phyloP scores from a whole-genome alignment of 2,329 filamentous ascomycete genomes.

The Hypoxylon sp. region DNA sequence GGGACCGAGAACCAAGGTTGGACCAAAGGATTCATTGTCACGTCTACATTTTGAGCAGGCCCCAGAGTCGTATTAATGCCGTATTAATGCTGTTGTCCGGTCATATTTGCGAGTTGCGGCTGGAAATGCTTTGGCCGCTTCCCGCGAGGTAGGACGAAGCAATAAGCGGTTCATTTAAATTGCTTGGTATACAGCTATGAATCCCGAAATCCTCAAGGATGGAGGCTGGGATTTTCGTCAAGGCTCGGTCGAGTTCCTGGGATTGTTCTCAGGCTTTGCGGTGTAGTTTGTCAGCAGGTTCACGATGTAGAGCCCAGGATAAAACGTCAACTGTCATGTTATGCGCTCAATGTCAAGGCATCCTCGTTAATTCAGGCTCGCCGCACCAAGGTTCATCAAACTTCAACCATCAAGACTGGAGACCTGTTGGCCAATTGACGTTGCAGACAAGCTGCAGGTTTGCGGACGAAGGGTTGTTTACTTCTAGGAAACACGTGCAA shows the following conservation, averaged over 20 bases:
- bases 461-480: constrained; percentile 38
- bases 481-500: constrained; percentile 26
- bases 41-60: constrained; percentile 27
- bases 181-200: constrained; percentile 40
- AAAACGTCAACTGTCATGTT: constrained; percentile 42
- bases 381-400: constrained; percentile 19
- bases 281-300: constrained; percentile 14
- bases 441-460: constrained; percentile 18
- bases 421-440: constrained; percentile 1
- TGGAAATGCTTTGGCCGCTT: constrained; percentile 36
- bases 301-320: constrained; percentile 21
- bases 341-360: constrained; percentile 40
- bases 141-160: constrained; percentile 46
- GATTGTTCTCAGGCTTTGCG: constrained; percentile 9
- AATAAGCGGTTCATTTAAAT: constrained; percentile 48
- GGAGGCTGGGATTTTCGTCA: constrained; percentile 31
- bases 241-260: constrained; percentile 15
- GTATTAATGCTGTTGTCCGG: constrained; percentile 46
- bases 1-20: constrained; percentile 37
- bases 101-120: constrained; percentile 44
- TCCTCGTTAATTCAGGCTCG: constrained; percentile 17
- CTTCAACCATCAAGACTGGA: constrained; percentile 9
- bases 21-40: constrained; percentile 35
- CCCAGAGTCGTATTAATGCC: constrained; percentile 43
- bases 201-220: constrained; percentile 47